Evolutionary conservation across 2,329 filamentous ascomycete genomes (phyloP), one percentile per base, ranked within the genome.

Genomic region (Dactylellina drechsleri): DNA sequence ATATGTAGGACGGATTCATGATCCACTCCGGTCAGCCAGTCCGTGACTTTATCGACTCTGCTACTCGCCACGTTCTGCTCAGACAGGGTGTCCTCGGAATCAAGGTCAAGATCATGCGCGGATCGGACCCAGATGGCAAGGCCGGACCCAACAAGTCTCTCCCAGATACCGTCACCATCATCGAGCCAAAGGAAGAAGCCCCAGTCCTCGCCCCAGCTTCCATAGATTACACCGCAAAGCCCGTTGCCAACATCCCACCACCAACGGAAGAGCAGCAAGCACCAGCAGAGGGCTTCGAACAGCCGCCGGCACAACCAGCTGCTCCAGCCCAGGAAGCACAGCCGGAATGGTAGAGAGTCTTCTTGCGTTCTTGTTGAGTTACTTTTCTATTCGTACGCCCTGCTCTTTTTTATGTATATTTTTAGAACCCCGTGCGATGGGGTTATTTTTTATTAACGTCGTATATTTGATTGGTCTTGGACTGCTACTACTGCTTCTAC

Each of bases 51-150:
- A 99, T 99, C 85, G 95, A 99, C 89, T 89, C 87, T 82, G 96
- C 96, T 81, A 98, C 95, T 83, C 95, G 95, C 82, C 95, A 99
- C 92, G 95, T 99, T 82, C 93, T 99, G 80, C 93, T 99, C 85
- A 92, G 96, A 87, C 95, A 99, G 89, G 95, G 95, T 92, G 95
- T 99, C 80, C 88, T 99, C 80, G 95, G 95, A 87, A 99, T 99
- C 88, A 99, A 99, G 90, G 95, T 99, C 86, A 99, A 99, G 93
- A 99, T 99, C 87, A 99, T 99, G 95, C 93, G 96, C 85, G 95
- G 95, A 84, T 95, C 92, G 81, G 95, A 99, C 88, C 95, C 95
- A 84, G 93, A 98, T 87, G 95, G 95, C 90, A 99, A 99, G 91
- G 90, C 92, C 82, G 93, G 95, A 81, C 93, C 94, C 82, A 92